Base-by-base conservation (phyloP, 768 basidiomycete genomes). In the Exidia glandulosa region DNA sequence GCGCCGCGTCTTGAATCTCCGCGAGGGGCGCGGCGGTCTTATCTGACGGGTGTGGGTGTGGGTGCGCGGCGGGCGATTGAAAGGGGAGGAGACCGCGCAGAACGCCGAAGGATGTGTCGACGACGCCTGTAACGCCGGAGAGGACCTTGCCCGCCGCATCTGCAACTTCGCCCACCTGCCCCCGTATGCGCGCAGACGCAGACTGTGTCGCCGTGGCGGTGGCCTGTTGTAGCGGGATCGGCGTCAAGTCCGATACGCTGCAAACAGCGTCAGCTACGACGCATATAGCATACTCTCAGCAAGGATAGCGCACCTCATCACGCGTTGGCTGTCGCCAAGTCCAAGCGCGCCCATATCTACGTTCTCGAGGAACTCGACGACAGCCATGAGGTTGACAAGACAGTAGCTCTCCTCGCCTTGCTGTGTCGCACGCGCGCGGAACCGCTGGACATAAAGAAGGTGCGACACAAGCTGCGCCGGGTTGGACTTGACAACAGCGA, bases 351-450 rank as follows among this genome's bases (percentile, higher is more conserved):
- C 86, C 59, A 96, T 76, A 73, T 97, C 93, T 34, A 97, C 92
- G 68, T 94, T 90, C 74, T 95, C 93, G 57, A 97, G 76, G 70
- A 97, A 99, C 69, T 97, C 94, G 1, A 90, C 90, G 4, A 95
- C 94, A 12, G 95, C 95, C 78, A 94, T 84, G 37, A 96, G 76
- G 71, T 96, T 98, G 70, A 97, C 89, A 41, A 95, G 79, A 61
- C 94, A 97, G 66, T 94, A 99, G 55, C 84, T 86, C 66, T 91
- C 90, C 67, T 97, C 93, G 2, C 94, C 94, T 1, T 85, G 83
- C 2, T n/a, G n/a, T n/a, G 2, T 74, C 74, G 64, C 86, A 77
- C 34, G 84, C 78, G 74, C 79, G 79, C 61, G 86, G 73, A 62
- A 94, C 32, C 79, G 73, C 36, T 77, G 76, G 32, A 76, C 69